Evolutionary conservation across 2,329 filamentous ascomycete species (phyloP).

Genomic region (Bimuria novae-zelandiae): DNA sequence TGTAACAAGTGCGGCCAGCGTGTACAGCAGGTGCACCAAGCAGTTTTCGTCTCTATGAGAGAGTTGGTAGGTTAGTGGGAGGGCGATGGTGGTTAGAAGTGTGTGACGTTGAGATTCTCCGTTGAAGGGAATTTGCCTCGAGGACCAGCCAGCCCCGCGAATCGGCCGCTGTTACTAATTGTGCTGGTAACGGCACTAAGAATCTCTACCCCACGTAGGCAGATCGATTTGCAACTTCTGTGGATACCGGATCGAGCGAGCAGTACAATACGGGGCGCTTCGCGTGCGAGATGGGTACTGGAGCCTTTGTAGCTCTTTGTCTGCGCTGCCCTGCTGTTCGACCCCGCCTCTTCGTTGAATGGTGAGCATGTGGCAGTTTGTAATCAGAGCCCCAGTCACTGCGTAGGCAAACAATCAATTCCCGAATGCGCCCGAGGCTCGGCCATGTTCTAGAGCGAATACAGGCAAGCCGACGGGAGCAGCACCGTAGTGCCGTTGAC

Average conservation of each 20-base stretch:
- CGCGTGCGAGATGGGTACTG: neutral
- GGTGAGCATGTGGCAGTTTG: neutral
- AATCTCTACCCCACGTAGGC: neutral
- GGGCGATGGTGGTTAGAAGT: neutral
- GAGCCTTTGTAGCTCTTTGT: neutral
- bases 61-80: neutral
- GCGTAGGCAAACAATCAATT: neutral
- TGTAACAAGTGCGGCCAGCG: neutral
- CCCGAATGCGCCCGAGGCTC: neutral
- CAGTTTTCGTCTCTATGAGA: neutral
- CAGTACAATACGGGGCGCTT: neutral
- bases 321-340: neutral
- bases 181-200: too few species aligned
- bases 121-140: slow-evolving; percentile 12
- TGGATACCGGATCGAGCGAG: neutral
- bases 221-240: neutral
- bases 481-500: neutral
- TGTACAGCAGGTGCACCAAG: too few species aligned
- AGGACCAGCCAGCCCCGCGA: slow-evolving; percentile 25
- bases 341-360: neutral
- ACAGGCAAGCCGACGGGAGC: neutral
- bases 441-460: neutral
- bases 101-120: slow-evolving; percentile 18
- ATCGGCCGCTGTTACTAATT: too few species aligned
- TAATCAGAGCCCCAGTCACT: neutral